Percentiles rank a stretch among this genome's conserved stretches.
phyloP scores from a whole-genome alignment of 148 eudicot genomes.

The Beta vulgaris region DNA sequence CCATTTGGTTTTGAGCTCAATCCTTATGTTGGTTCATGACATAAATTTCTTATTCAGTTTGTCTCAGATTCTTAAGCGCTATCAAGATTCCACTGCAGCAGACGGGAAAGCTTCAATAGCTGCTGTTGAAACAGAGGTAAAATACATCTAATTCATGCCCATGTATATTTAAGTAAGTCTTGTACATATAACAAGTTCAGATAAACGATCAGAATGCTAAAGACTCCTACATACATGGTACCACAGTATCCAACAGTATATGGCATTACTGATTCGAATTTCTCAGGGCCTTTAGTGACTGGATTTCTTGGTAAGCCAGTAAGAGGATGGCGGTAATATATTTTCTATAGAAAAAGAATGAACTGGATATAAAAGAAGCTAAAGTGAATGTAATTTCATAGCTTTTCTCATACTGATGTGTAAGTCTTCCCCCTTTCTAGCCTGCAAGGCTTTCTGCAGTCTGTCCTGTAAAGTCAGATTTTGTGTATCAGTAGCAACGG shows the following conservation, averaged over 20 bases:
- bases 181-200: neutral
- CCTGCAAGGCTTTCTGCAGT: neutral
- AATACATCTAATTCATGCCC: neutral
- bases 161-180: neutral
- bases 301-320: neutral
- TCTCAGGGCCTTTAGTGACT: neutral
- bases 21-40: neutral
- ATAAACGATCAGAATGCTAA: neutral
- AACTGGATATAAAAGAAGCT: neutral
- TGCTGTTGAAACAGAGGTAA: conserved; percentile 22
- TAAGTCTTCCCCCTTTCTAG: neutral
- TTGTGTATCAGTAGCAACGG: no score
- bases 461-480: neutral
- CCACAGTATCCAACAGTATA: neutral
- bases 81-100: conserved; percentile 14
- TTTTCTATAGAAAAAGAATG: no score
- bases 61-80: conserved; percentile 30
- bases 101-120: conserved; percentile 14
- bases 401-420: neutral
- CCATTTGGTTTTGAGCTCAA: neutral
- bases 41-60: conserved; percentile 14
- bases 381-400: neutral
- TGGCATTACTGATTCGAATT: neutral
- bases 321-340: neutral
- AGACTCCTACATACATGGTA: neutral